A percentile compares a stretch with the other conserved stretches of the same genome.
These are phyloP conservation scores for Globisporangium cylindrosporum DNA, from an alignment of 352 stramenopile genomes.

Conservation along the genomic window DNA sequence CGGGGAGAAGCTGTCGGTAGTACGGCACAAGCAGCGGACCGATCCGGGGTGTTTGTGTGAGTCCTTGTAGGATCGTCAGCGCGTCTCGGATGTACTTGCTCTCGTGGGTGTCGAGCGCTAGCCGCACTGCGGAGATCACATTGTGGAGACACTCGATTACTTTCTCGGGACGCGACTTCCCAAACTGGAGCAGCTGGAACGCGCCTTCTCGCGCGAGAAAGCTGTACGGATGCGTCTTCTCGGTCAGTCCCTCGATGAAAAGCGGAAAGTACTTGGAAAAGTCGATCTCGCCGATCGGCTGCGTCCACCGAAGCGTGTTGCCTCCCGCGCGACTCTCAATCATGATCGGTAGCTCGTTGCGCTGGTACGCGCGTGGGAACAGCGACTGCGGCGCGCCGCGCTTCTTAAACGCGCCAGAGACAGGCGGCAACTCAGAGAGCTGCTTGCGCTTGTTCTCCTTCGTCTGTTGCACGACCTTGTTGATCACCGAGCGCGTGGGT, in stretches of 20 bases:
- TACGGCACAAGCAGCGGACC: slow-evolving; percentile 88
- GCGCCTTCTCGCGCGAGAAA: slow-evolving; percentile 80
- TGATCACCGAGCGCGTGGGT: slow-evolving; percentile 52
- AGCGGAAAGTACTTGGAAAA: slow-evolving; percentile 88
- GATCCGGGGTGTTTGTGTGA: slow-evolving; percentile 54
- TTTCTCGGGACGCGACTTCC: slow-evolving; percentile 49
- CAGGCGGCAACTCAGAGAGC: slow-evolving; percentile 36
- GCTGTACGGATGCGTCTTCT: slow-evolving; percentile 65
- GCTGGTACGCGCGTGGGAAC: slow-evolving; percentile 59
- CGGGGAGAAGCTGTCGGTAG: slow-evolving; percentile 88
- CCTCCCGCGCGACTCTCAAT: slow-evolving; percentile 47
- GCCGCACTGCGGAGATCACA: slow-evolving; percentile 63
- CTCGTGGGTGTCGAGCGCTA: slow-evolving; percentile 70
- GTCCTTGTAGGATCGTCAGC: slow-evolving; percentile 54
- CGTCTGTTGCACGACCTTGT: slow-evolving; percentile 47
- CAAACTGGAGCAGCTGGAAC: slow-evolving; percentile 81
- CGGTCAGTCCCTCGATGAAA: slow-evolving; percentile 90
- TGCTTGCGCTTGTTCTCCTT: slow-evolving; percentile 36
- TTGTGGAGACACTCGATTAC: slow-evolving; percentile 67
- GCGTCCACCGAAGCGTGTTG: slow-evolving; percentile 56
- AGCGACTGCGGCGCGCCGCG: slow-evolving; percentile 35
- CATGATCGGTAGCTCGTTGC: slow-evolving; percentile 70
- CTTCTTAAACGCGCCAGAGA: slow-evolving; percentile 59
- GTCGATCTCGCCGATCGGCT: slow-evolving; percentile 65
- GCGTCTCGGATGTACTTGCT: slow-evolving; percentile 47